Evolutionary conservation across 164 flowering plant species (phyloP).

Genomic region (Vitis vinifera): DNA sequence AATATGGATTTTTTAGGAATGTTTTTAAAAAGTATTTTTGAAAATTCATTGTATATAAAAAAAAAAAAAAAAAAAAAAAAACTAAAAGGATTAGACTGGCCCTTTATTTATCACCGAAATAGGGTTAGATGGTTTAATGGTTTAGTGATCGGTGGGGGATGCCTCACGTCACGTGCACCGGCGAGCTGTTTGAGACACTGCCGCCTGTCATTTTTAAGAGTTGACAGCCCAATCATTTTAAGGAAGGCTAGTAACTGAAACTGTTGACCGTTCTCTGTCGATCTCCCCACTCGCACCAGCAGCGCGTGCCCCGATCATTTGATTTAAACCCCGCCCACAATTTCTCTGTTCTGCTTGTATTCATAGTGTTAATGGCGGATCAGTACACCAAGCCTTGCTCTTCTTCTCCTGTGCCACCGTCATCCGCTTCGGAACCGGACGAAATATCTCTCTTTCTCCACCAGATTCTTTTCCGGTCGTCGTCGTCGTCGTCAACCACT

Average conservation of each 20-base stretch:
- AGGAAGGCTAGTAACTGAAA: background rate
- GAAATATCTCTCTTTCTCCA: constrained; percentile 32
- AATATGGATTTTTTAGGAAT: too few species aligned
- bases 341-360: background rate
- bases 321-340: constrained; percentile 18
- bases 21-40: too few species aligned
- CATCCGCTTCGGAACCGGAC: constrained; percentile 13
- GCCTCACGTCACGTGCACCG: too few species aligned
- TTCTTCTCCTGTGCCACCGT: background rate
- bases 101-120: too few species aligned
- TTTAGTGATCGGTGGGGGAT: too few species aligned
- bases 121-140: too few species aligned
- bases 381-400: background rate
- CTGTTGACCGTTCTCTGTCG: background rate
- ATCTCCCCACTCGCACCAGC: background rate
- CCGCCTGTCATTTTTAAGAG: background rate
- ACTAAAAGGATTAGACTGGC: too few species aligned
- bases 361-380: too few species aligned
- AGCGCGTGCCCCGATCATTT: background rate
- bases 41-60: too few species aligned
- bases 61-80: too few species aligned
- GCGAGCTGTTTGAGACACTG: background rate
- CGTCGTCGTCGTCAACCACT: constrained; percentile 7
- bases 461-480: constrained; percentile 24
- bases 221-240: constrained; percentile 1